phyloP scores from a whole-genome alignment of 495 filamentous ascomycete genomes.

The Hypoxylon intermedium region DNA sequence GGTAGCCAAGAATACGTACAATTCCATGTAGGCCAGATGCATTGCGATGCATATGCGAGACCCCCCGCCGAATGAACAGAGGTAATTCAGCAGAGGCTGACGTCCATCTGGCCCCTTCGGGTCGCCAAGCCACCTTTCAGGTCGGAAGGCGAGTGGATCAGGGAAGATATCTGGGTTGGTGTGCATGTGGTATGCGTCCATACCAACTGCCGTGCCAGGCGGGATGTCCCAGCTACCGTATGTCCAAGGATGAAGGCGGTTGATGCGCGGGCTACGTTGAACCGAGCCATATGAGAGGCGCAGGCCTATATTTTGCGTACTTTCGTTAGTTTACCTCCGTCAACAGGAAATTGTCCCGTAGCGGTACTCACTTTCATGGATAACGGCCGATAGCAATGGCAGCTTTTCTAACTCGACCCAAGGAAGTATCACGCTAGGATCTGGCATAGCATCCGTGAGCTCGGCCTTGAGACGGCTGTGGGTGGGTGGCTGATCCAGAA shows the following conservation, averaged over 20 bases:
- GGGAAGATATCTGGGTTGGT: slow-evolving; percentile 50
- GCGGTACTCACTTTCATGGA: no score
- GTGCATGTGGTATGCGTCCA: slow-evolving; percentile 46
- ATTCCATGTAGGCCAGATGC: slow-evolving; percentile 56
- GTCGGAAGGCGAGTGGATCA: slow-evolving; percentile 48
- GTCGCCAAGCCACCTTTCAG: slow-evolving; percentile 54
- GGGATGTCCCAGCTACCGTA: slow-evolving; percentile 23
- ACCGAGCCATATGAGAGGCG: background rate
- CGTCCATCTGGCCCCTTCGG: slow-evolving; percentile 34
- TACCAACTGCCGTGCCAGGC: slow-evolving; percentile 25
- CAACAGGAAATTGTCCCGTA: no score
- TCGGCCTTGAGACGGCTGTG: no score
- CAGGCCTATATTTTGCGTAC: background rate
- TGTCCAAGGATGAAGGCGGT: background rate
- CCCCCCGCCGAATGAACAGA: slow-evolving; percentile 56
- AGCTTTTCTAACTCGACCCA: no score
- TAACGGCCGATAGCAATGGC: no score
- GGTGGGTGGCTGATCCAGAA: no score
- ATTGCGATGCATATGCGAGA: slow-evolving; percentile 56
- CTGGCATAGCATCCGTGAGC: no score
- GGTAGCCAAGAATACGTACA: slow-evolving; percentile 53
- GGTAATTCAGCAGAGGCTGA: slow-evolving; percentile 44
- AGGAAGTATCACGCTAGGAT: no score
- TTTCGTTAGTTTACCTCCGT: no score
- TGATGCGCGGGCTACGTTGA: no score